A percentile compares a stretch with the other conserved stretches of the same genome.
These are phyloP conservation scores for Fusarium luffae DNA, from an alignment of 2,329 filamentous ascomycete species.

Conservation along the genomic window DNA sequence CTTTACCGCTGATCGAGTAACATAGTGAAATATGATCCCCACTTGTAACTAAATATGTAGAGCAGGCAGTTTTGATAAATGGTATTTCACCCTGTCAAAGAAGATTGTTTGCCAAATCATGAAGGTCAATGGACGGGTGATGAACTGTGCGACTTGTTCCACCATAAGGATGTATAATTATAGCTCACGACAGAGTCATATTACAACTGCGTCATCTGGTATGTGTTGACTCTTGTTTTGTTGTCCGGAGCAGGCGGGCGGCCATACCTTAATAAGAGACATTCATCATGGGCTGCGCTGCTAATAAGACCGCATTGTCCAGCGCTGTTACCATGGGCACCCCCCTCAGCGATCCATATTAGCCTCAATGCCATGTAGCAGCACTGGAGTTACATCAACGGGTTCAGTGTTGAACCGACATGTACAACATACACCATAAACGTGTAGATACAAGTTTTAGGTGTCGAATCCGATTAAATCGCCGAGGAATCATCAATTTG, in stretches of 20 bases:
- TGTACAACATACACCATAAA: background rate
- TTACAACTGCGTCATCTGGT: conserved; percentile 17
- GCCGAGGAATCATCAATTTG: conserved; percentile 3
- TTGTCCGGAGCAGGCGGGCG: background rate
- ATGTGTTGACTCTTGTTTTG: conserved; percentile 12
- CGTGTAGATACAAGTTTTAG: background rate
- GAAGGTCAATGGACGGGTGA: conserved; percentile 15
- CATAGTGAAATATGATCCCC: background rate
- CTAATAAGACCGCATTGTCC: conserved; percentile 16
- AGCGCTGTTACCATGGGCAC: conserved; percentile 32
- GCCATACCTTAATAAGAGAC: conserved; percentile 13
- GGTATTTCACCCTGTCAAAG: background rate
- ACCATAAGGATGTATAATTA: conserved; percentile 20
- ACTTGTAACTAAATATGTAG: background rate
- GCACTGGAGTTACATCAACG: background rate
- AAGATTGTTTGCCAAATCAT: background rate
- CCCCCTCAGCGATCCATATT: conserved; percentile 13
- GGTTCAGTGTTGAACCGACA: conserved; percentile 3
- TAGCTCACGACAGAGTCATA: conserved; percentile 12
- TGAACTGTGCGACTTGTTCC: conserved; percentile 11
- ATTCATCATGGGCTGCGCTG: conserved; percentile 24
- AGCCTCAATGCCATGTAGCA: conserved; percentile 18
- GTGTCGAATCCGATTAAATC: conserved; percentile 1
- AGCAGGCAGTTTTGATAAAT: background rate
- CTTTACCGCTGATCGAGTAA: background rate